Conservation (phyloP, 1,139 yeast genomes). For the Lodderomyces margitis region DNA sequence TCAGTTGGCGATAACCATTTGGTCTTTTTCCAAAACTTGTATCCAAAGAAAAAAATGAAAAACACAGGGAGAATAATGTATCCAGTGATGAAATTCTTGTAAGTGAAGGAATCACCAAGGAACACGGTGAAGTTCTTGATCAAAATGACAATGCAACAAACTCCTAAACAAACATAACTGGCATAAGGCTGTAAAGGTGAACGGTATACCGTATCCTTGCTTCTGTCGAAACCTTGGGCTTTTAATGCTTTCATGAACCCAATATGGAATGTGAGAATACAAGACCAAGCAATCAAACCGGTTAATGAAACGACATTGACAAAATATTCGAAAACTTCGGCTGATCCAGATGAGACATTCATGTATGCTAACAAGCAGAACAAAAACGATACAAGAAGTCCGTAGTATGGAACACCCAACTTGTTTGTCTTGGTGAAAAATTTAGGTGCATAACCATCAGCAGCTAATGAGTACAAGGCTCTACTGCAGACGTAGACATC, state of each 20-base stretch:
- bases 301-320: constrained; percentile 73
- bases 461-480: constrained; percentile 44
- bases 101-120: constrained; percentile 49
- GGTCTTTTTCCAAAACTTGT: constrained; percentile 56
- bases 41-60: constrained; percentile 52
- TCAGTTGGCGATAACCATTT: constrained; percentile 52
- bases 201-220: constrained; percentile 48
- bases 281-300: constrained; percentile 71
- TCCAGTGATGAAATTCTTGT: constrained; percentile 65
- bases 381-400: constrained; percentile 34
- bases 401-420: constrained; percentile 40
- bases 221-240: constrained; percentile 52
- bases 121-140: constrained; percentile 76
- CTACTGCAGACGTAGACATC: constrained; percentile 50
- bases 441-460: constrained; percentile 53
- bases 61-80: constrained; percentile 76
- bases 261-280: constrained; percentile 60
- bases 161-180: constrained; percentile 53
- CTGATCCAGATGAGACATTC: constrained; percentile 54
- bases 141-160: constrained; percentile 55
- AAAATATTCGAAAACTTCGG: constrained; percentile 59
- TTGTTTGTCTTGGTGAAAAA: constrained; percentile 41
- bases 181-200: constrained; percentile 72
- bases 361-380: constrained; percentile 64
- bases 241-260: constrained; percentile 62